Conservation (phyloP, 2,329 filamentous ascomycete species). For the Xylaria polymorpha region DNA sequence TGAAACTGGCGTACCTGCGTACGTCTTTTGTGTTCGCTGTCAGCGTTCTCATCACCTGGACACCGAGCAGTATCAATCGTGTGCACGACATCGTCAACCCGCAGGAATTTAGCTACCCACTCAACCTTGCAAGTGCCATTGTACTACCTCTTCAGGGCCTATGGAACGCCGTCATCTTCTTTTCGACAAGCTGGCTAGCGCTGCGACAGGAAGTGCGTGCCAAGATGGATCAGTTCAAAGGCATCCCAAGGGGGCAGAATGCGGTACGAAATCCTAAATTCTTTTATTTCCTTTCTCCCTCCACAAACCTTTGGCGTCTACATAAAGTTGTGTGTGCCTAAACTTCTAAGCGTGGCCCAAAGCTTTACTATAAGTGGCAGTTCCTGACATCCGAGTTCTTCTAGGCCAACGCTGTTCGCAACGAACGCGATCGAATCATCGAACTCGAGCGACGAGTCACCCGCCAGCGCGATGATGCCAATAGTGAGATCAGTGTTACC, state of each 20-base stretch:
- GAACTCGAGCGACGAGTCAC: conserved; percentile 43
- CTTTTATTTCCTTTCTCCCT: neutral
- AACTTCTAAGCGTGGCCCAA: neutral
- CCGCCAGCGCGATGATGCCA: conserved; percentile 33
- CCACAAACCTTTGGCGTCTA: no score
- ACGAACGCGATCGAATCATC: conserved; percentile 45
- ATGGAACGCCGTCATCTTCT: conserved; percentile 84
- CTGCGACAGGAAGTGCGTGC: conserved; percentile 52
- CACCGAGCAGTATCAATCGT: conserved; percentile 77
- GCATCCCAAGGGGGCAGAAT: conserved; percentile 46
- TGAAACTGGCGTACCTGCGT: conserved; percentile 70
- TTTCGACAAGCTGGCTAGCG: conserved; percentile 68
- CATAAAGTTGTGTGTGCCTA: neutral
- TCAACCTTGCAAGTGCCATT: conserved; percentile 76
- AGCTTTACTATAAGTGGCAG: neutral
- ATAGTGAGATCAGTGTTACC: conserved; percentile 37
- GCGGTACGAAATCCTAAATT: conserved; percentile 11
- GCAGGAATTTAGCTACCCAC: conserved; percentile 65
- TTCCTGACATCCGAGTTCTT: conserved; percentile 4
- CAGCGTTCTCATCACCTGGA: conserved; percentile 71
- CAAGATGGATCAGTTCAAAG: conserved; percentile 37
- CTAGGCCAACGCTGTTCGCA: conserved; percentile 45
- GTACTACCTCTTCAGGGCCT: conserved; percentile 83
- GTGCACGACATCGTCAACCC: conserved; percentile 74
- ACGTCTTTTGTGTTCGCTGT: conserved; percentile 71